phyloP scores from a whole-genome alignment of 768 basidiomycete genomes.

The Tephrocybe sp. region DNA sequence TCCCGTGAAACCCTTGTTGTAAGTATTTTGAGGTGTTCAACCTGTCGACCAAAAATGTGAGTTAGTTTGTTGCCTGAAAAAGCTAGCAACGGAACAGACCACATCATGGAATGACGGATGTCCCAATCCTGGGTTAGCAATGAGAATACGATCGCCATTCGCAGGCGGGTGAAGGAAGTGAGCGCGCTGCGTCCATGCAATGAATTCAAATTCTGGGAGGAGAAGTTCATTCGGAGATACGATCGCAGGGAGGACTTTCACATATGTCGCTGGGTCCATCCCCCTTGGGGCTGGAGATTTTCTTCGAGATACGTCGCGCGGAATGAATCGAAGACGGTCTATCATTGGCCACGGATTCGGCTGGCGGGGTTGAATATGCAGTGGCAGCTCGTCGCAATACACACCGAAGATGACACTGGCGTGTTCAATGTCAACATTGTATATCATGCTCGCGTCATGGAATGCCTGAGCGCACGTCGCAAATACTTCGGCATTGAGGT shows the following conservation, averaged over 20 bases:
- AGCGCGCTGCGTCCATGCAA: constrained; percentile 52
- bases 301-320: constrained; percentile 22
- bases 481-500: constrained; percentile 33
- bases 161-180: constrained; percentile 25
- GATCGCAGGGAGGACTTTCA: constrained; percentile 26
- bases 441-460: constrained; percentile 13
- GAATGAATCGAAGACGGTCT: constrained; percentile 37
- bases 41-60: constrained; percentile 23
- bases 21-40: constrained; percentile 37
- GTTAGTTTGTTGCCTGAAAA: not conserved
- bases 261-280: constrained; percentile 21
- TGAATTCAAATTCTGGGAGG: constrained; percentile 30
- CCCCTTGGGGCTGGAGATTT: not conserved
- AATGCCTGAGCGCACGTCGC: constrained; percentile 31
- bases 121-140: constrained; percentile 36
- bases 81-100: constrained; percentile 32
- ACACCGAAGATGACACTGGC: constrained; percentile 30
- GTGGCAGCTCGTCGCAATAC: constrained; percentile 33
- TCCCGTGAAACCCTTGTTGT: constrained; percentile 23
- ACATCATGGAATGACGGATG: constrained; percentile 38
- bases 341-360: constrained; percentile 26
- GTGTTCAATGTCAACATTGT: constrained; percentile 17
- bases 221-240: constrained; percentile 38
- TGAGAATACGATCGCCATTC: constrained; percentile 22
- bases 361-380: constrained; percentile 18